Evolutionary conservation across 129 eudicot species (phyloP), one percentile per base, ranked within the genome.

Genomic region (Lactuca saligna): DNA sequence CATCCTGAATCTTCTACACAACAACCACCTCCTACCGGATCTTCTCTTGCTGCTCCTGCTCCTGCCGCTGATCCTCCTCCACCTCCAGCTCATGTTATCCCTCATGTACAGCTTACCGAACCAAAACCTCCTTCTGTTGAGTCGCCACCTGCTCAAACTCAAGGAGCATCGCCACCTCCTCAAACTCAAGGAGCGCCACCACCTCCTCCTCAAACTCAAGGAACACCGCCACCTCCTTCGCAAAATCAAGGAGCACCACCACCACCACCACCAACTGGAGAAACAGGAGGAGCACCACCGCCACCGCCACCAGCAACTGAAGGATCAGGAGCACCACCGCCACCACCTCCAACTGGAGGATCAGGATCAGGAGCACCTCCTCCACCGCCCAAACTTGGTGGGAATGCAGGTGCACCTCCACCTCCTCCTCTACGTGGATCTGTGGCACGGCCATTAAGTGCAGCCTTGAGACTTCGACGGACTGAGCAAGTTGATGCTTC

Each of bases 401-500:
- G 57, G n/a, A 61, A 15, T 56, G 17, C 54, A 35, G 65, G 72
- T 20, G 90, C 59, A 5, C 75, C 80, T 10, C 75, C 70, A 42
- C 80, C 75, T 41, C 80, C 80, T 29, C 91, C 97, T 46, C 88
- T 81, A 69, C 65, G 73, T 12, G 61, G 75, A 33, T 10, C 78
- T n/a, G 75, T 75, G n/a, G 85, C 96, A 68, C 89, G 83, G 16
- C 89, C 91, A 12, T 80, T 95, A 1, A 71, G 84, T 35, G 42
- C 80, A 4, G 88, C 83, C 61, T 44, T 70, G 16, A 84, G 75
- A 74, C 85, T 78, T 37, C 80, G 66, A 5, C 75, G 75, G 44
- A 46, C 50, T 15, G 80, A 76, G 9, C 71, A 76, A 31, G 61
- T 75, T n/a, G 81, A 77, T 65, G 62, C 69, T 76, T 65, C 67